Conservation (phyloP, 768 basidiomycete genomes). For the Gymnopilus junonius region DNA sequence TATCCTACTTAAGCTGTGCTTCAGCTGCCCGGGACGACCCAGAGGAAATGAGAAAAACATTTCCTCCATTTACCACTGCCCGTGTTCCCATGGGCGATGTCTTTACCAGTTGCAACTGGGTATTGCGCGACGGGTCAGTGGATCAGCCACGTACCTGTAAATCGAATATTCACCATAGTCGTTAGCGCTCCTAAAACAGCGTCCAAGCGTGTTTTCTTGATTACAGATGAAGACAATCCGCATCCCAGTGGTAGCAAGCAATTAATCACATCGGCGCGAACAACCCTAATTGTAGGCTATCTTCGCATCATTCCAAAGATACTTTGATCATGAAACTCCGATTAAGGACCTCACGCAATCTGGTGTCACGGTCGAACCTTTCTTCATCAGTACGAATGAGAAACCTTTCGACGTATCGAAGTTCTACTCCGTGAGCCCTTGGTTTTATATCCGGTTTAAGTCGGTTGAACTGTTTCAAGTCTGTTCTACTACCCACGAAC, state of each 20-base stretch:
- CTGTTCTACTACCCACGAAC: constrained; percentile 60
- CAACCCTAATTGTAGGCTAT: constrained; percentile 64
- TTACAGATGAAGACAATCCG: constrained; percentile 90
- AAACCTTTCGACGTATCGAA: constrained; percentile 72
- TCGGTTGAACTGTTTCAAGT: constrained; percentile 40
- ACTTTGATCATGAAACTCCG: neutral
- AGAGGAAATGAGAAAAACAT: constrained; percentile 55
- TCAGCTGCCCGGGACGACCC: constrained; percentile 72
- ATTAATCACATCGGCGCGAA: constrained; percentile 69
- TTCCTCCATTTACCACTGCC: constrained; percentile 62
- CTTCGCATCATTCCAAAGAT: neutral
- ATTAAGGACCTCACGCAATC: constrained; percentile 81
- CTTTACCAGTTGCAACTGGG: constrained; percentile 89
- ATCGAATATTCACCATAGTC: neutral
- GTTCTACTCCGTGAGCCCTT: constrained; percentile 73
- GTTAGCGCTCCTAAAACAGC: constrained; percentile 83
- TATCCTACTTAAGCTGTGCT: constrained; percentile 13
- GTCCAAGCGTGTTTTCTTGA: constrained; percentile 90
- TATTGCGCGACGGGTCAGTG: constrained; percentile 83
- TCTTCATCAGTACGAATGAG: constrained; percentile 78
- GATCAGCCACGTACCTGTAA: neutral
- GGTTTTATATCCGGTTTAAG: neutral
- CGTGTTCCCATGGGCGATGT: constrained; percentile 86
- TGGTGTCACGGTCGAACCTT: constrained; percentile 82
- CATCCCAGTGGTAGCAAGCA: constrained; percentile 62